Percentiles rank a stretch among this genome's conserved stretches.
Evolutionary conservation across 2,329 filamentous ascomycete genomes (phyloP).

Genomic region (Clonostachys solani): DNA sequence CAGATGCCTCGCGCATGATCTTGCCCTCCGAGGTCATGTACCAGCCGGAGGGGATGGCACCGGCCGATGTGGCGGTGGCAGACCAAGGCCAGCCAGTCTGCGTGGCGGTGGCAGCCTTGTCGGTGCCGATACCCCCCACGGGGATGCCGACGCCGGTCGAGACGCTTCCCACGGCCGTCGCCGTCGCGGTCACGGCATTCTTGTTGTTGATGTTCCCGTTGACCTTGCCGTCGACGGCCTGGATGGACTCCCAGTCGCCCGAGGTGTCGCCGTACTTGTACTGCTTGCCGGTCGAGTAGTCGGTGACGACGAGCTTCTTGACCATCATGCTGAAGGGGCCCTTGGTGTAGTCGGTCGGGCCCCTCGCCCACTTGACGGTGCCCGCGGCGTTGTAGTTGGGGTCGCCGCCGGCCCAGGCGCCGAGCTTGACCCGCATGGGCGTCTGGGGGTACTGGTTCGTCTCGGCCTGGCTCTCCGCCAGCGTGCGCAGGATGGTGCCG

Average conservation of each 20-base stretch:
- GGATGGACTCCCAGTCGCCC: slow-evolving; percentile 79
- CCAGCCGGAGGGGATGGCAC: slow-evolving; percentile 73
- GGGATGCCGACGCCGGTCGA: slow-evolving; percentile 63
- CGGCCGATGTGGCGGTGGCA: slow-evolving; percentile 44
- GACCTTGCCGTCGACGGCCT: slow-evolving; percentile 72
- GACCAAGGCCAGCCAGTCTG: slow-evolving; percentile 69
- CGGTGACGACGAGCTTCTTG: slow-evolving; percentile 69
- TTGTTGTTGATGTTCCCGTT: slow-evolving; percentile 61
- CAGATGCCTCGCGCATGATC: slow-evolving; percentile 52
- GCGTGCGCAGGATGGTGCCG: slow-evolving; percentile 70
- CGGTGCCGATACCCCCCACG: slow-evolving; percentile 61
- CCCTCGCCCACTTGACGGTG: slow-evolving; percentile 87
- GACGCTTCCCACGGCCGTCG: slow-evolving; percentile 57
- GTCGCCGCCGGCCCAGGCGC: slow-evolving; percentile 90
- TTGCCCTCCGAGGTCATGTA: slow-evolving; percentile 74
- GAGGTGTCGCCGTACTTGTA: slow-evolving; percentile 79
- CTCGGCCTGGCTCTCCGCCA: slow-evolving; percentile 66
- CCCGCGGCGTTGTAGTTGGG: slow-evolving; percentile 65
- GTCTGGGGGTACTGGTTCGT: slow-evolving; percentile 84
- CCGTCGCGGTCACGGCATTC: slow-evolving; percentile 45
- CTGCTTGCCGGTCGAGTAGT: slow-evolving; percentile 87
- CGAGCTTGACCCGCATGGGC: slow-evolving; percentile 91
- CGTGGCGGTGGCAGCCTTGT: slow-evolving; percentile 40
- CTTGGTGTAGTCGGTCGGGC: slow-evolving; percentile 75
- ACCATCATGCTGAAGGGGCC: slow-evolving; percentile 88